Conservation (phyloP, 495 filamentous ascomycete species). For the Neurospora tetrasperma region DNA sequence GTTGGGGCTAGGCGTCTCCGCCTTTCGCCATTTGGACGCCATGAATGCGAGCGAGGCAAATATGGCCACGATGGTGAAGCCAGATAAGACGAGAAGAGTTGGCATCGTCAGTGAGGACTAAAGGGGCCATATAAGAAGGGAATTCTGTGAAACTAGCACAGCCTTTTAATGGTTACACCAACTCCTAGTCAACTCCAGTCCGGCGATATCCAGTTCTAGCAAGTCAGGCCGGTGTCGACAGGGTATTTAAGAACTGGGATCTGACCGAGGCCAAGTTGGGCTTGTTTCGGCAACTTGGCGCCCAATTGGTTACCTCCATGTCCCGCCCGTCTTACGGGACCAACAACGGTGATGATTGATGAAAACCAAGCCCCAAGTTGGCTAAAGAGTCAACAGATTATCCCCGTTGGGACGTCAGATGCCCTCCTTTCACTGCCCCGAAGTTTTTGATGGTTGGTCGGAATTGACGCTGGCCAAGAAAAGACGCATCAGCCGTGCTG, state of each 20-base stretch:
- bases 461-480: neutral
- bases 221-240: neutral
- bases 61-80: constrained; percentile 6
- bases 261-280: neutral
- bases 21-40: constrained; percentile 5
- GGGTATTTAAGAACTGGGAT: neutral
- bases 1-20: constrained; percentile 1
- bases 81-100: neutral
- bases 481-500: neutral
- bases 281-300: neutral
- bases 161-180: neutral
- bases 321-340: neutral
- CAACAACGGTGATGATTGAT: neutral
- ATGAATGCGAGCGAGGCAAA: constrained; percentile 8
- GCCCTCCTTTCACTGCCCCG: neutral
- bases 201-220: neutral
- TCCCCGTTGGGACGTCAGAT: neutral
- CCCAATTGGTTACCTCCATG: neutral
- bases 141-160: neutral
- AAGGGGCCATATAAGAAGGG: neutral
- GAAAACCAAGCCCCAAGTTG: neutral
- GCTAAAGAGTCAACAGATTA: neutral
- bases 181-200: neutral
- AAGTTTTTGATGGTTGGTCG: neutral
- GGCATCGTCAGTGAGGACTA: constrained; percentile 1